Conservation (phyloP, 2,329 filamentous ascomycete species). For the Colletotrichum musicola region DNA sequence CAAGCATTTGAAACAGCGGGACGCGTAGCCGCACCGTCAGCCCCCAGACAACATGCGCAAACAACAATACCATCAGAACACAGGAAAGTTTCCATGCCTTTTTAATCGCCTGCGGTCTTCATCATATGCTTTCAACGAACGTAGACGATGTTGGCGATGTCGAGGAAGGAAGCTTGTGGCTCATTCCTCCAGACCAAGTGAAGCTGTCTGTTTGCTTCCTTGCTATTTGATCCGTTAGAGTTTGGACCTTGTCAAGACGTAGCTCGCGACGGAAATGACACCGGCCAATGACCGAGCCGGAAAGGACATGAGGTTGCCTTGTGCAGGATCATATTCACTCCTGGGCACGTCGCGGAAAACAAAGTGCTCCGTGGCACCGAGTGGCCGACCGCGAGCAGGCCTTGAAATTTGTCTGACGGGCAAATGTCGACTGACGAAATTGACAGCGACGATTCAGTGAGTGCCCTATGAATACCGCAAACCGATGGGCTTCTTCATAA, state of each 20-base stretch:
- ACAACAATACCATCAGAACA: slow-evolving; percentile 4
- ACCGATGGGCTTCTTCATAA: no score
- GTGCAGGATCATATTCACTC: neutral
- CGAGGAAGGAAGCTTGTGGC: neutral
- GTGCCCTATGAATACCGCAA: no score
- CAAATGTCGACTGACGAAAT: no score
- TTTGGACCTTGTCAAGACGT: slow-evolving; percentile 1
- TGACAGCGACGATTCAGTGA: no score
- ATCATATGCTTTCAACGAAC: neutral
- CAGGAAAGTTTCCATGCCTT: neutral
- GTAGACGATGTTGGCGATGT: neutral
- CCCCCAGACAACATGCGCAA: neutral
- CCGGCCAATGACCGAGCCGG: neutral
- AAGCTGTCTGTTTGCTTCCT: neutral
- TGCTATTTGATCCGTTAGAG: neutral
- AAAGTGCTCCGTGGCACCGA: slow-evolving; percentile 8
- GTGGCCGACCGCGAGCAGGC: neutral
- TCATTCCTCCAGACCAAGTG: neutral
- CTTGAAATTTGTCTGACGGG: neutral
- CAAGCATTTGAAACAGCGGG: slow-evolving; percentile 25
- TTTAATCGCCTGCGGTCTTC: neutral
- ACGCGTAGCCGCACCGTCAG: slow-evolving; percentile 22
- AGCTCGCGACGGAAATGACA: slow-evolving; percentile 9
- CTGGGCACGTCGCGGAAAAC: neutral
- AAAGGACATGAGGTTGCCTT: neutral